These are phyloP conservation scores for Crithidia fasciculata DNA, from an alignment of 208 protist species.

Conservation along the genomic window DNA sequence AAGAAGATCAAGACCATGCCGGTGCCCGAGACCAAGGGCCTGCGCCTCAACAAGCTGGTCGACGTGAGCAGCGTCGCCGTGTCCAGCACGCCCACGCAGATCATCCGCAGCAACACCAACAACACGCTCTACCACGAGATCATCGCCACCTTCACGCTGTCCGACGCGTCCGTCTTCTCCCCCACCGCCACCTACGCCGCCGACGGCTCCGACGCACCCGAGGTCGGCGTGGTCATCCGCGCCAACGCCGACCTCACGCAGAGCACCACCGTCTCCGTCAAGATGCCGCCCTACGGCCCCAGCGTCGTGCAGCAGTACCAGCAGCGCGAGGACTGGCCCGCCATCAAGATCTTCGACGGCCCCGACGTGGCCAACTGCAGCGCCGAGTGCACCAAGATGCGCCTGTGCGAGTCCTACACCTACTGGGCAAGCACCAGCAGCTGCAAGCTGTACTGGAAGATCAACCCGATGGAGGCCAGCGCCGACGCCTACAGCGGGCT, in stretches of 20 bases:
- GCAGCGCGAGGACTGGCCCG: slow-evolving; percentile 22
- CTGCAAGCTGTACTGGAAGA: slow-evolving; percentile 41
- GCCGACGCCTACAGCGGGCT: slow-evolving; percentile 23
- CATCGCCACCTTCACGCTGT: slow-evolving; percentile 38
- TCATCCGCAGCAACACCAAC: slow-evolving; percentile 17
- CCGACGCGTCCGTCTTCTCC: slow-evolving; percentile 22
- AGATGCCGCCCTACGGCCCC: slow-evolving; percentile 33
- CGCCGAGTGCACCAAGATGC: slow-evolving; percentile 32
- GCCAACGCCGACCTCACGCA: slow-evolving; percentile 19
- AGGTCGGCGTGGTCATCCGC: slow-evolving; percentile 44
- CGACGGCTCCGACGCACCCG: slow-evolving; percentile 28
- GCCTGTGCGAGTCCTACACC: slow-evolving; percentile 39
- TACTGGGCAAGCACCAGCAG: slow-evolving; percentile 5
- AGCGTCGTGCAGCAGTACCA: not conserved
- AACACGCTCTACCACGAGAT: slow-evolving; percentile 47
- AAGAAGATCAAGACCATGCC: slow-evolving; percentile 41
- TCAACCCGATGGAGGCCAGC: slow-evolving; percentile 1
- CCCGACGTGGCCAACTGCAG: slow-evolving; percentile 28
- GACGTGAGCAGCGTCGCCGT: slow-evolving; percentile 13
- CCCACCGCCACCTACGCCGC: slow-evolving; percentile 22
- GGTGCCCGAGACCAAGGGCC: slow-evolving; percentile 30
- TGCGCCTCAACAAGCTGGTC: slow-evolving; percentile 30
- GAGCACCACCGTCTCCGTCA: slow-evolving; percentile 33
- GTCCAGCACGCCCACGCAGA: slow-evolving; percentile 9
- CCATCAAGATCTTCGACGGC: slow-evolving; percentile 33